phyloP scores from a whole-genome alignment of 768 basidiomycete genomes.

The Pisolithus orientalis region DNA sequence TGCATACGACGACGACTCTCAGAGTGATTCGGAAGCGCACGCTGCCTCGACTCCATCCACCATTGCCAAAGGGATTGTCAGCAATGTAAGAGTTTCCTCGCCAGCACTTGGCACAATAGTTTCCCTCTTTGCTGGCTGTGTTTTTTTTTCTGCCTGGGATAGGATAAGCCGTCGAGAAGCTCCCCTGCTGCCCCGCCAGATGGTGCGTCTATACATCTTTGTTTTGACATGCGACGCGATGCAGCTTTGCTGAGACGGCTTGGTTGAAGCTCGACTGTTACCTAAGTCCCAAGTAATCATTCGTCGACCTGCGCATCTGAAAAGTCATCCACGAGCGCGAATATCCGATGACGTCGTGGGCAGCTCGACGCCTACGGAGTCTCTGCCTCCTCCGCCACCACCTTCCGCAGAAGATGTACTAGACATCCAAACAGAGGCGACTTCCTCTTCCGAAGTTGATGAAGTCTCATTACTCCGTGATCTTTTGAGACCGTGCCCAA shows the following conservation, averaged over 20 bases:
- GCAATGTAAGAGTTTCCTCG: constrained; percentile 55
- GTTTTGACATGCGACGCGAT: background rate
- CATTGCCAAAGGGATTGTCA: constrained; percentile 5
- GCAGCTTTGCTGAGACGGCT: background rate
- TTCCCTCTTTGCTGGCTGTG: constrained; percentile 63
- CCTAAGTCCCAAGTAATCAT: constrained; percentile 57
- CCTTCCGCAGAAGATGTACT: constrained; percentile 12
- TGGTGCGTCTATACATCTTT: constrained; percentile 11
- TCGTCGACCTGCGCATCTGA: constrained; percentile 41
- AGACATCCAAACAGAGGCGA: constrained; percentile 8
- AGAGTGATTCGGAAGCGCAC: constrained; percentile 47
- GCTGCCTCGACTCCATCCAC: constrained; percentile 26
- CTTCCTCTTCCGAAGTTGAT: constrained; percentile 26
- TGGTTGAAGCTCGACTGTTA: constrained; percentile 32
- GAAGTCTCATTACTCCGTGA: constrained; percentile 51
- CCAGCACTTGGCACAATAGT: constrained; percentile 33
- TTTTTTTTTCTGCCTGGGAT: constrained; percentile 45
- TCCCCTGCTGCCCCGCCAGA: constrained; percentile 22
- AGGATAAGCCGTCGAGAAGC: constrained; percentile 52
- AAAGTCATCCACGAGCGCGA: constrained; percentile 44
- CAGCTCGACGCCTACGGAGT: constrained; percentile 10
- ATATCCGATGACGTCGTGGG: constrained; percentile 39
- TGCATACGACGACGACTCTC: constrained; percentile 60
- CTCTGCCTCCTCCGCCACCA: constrained; percentile 5
- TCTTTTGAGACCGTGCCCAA: constrained; percentile 56